Evolutionary conservation across 805 yeast species (phyloP), one percentile per base, ranked within the genome.

Genomic region (Yarrowia yakushimensis): DNA sequence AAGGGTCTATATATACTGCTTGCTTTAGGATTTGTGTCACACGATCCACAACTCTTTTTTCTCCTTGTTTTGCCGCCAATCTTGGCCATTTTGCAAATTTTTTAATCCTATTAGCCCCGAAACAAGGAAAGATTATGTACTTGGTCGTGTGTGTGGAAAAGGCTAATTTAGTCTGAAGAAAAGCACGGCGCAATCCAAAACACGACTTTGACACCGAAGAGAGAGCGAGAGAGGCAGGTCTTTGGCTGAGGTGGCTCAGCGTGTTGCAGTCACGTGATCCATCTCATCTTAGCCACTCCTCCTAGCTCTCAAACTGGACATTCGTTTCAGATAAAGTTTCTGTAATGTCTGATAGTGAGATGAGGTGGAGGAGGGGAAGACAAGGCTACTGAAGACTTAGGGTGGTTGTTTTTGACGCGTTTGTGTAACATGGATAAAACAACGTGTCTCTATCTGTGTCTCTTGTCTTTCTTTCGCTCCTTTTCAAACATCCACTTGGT

Each of bases 281-380:
- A n/a, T n/a, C n/a, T n/a, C n/a, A n/a, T n/a, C n/a, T n/a, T n/a
- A n/a, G n/a, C n/a, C n/a, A n/a, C n/a, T n/a, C n/a, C n/a, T n/a
- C n/a, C n/a, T n/a, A n/a, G n/a, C n/a, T n/a, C n/a, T n/a, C n/a
- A n/a, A n/a, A n/a, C n/a, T n/a, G n/a, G n/a, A n/a, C 4, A n/a
- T 8, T 9, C 34, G n/a, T 17, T 11, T 27, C 5, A 17, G 43
- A 45, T 45, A 45, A 18, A 45, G 52, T 45, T 45, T 27, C 23
- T 12, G 36, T 30, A 30, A 36, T 45, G 52, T 36, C 52, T 30
- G 52, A 45, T 45, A 45, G 52, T 45, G 52, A 30, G 52, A 45
- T 45, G 52, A 45, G 52, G 52, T 45, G 52, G 52, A 17, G 34
- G 50, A 43, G 50, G 50, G 17, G 50, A n/a, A n/a, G n/a, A n/a